Base-by-base conservation (phyloP, 1,284 basidiomycete genomes). In the Vanrija humicola region DNA sequence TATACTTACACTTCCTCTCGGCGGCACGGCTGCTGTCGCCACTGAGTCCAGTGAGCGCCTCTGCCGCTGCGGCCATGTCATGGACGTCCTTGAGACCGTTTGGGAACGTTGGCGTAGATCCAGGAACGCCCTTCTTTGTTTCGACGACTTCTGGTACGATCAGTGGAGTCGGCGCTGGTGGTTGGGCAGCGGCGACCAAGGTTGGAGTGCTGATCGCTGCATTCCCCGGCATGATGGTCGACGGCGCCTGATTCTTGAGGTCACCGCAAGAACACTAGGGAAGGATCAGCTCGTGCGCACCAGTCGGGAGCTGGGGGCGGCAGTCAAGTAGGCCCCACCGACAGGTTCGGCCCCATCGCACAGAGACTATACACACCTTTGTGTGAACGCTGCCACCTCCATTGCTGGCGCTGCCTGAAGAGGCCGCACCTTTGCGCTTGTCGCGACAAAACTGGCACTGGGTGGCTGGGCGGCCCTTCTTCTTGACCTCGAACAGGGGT, bases 391-490 rank as follows among this genome's bases (percentile, higher is more conserved):
- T 61, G 25, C 56, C 57, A 21, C 40, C 40, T n/a, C n/a, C 19
- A 8, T 42, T n/a, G 40, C 40, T 42, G 34, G 34, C 34, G 34
- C 34, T 14, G 34, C 9, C 12, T 6, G 45, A 19, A 25, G 39
- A 25, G 16, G 54, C 53, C 9, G 57, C 61, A 47, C 82, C 85
- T 79, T 88, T 88, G 55, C 87, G 81, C 38, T 86, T 80, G 64
- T 88, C 85, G 69, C 86, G 81, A 72, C 87, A 89, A 72, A 85
- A 84, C 56, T 83, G 81, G 74, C 87, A 89, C 74, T 89, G 88
- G 3, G 87, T 88, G n/a, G 87, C 81, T 0, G 87, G 87, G 48
- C 87, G 55, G 16, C 87, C 76, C 85, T 89, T 84, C 75, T 86
- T 87, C 80, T 88, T 86, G 65, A 91, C 85, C 76, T 89, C 86